A percentile compares a stretch with the other conserved stretches of the same genome.
Evolutionary conservation across 139 green algal species (phyloP).

Genomic region (Desmodesmus armatus): DNA sequence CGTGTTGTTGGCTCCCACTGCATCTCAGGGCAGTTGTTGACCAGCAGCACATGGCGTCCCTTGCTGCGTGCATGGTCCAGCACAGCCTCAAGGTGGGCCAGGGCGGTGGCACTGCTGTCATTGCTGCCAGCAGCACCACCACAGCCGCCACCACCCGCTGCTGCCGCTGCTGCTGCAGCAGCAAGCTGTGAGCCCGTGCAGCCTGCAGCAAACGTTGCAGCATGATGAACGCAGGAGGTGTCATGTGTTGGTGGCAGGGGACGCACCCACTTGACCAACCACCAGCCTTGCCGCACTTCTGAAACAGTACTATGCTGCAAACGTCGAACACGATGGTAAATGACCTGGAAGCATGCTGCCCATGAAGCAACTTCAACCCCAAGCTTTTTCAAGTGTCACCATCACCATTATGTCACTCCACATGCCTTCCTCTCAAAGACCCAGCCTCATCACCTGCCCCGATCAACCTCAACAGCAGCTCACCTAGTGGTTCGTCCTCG

Average conservation of each 20-base stretch:
- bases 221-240: slow-evolving; percentile 24
- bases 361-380: too few relatives aligned
- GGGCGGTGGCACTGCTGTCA: neutral
- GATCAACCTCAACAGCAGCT: too few relatives aligned
- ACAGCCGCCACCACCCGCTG: neutral
- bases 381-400: too few relatives aligned
- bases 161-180: slow-evolving; percentile 17
- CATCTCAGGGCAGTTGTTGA: slow-evolving; percentile 9
- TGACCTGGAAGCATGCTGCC: too few relatives aligned
- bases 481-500: too few relatives aligned
- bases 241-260: neutral
- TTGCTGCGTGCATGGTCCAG: slow-evolving; percentile 55
- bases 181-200: too few relatives aligned
- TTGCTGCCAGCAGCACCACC: slow-evolving; percentile 23
- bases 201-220: neutral
- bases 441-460: too few relatives aligned
- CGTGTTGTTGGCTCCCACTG: slow-evolving; percentile 26
- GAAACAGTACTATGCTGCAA: too few relatives aligned
- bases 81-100: slow-evolving; percentile 45
- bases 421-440: too few relatives aligned
- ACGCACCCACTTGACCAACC: neutral
- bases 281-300: too few relatives aligned
- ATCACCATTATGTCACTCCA: too few relatives aligned
- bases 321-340: too few relatives aligned
- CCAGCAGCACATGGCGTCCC: slow-evolving; percentile 64